These are phyloP conservation scores for Pseudogymnoascus sp. DNA, from an alignment of 2,329 filamentous ascomycete genomes.

Conservation along the genomic window DNA sequence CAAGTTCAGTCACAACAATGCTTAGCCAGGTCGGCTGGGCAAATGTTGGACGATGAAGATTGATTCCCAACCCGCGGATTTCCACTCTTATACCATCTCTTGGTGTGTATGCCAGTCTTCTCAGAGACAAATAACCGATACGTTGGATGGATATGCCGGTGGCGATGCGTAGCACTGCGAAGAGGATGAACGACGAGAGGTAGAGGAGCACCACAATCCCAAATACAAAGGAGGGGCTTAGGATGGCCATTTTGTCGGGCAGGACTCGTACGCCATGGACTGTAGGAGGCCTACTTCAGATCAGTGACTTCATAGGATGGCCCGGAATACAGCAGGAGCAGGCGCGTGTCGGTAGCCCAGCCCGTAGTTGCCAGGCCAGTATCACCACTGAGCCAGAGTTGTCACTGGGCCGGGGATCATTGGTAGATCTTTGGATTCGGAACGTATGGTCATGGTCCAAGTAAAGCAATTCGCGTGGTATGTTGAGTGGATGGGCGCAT, in stretches of 20 bases:
- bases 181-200: slow-evolving; percentile 84
- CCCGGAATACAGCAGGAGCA: background rate
- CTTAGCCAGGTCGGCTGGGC: slow-evolving; percentile 96
- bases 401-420: background rate
- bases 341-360: background rate
- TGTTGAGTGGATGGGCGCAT: background rate
- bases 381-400: background rate
- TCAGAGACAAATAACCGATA: slow-evolving; percentile 84
- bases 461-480: background rate
- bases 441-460: slow-evolving; percentile 4
- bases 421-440: slow-evolving; percentile 3
- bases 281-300: background rate
- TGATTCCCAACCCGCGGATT: slow-evolving; percentile 79
- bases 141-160: slow-evolving; percentile 95
- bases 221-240: slow-evolving; percentile 74
- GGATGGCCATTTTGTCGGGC: slow-evolving; percentile 49
- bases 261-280: slow-evolving; percentile 3
- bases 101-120: slow-evolving; percentile 83
- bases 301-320: background rate
- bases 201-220: slow-evolving; percentile 81
- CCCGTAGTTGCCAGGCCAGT: background rate
- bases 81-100: slow-evolving; percentile 85
- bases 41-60: slow-evolving; percentile 88
- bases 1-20: slow-evolving; percentile 77
- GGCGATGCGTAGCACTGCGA: slow-evolving; percentile 84